These are phyloP conservation scores for Ceratobasidium sp. DNA, from an alignment of 1,284 basidiomycete species.

Conservation along the genomic window DNA sequence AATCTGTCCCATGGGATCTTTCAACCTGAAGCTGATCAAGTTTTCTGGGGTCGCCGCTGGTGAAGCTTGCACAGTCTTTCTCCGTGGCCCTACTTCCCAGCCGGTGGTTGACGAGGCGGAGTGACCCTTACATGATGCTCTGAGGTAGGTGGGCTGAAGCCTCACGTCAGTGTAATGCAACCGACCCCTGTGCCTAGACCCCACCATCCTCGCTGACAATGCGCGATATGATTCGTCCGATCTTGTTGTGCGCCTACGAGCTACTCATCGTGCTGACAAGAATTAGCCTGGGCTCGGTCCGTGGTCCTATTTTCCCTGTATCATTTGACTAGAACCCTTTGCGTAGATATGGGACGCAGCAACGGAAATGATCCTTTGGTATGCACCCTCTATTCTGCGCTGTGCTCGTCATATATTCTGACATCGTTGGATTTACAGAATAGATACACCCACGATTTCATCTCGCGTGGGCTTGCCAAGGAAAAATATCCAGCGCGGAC, in stretches of 20 bases:
- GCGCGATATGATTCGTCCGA: slow-evolving; percentile 98
- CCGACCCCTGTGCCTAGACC: slow-evolving; percentile 63
- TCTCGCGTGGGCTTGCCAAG: neutral
- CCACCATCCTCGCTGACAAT: slow-evolving; percentile 97
- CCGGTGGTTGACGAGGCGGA: slow-evolving; percentile 99
- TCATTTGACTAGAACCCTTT: neutral
- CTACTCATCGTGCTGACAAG: slow-evolving; percentile 94
- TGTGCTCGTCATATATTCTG: slow-evolving; percentile 4
- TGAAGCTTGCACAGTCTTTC: slow-evolving; percentile 98
- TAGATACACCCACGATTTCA: slow-evolving; percentile 57
- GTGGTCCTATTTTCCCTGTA: slow-evolving; percentile 52
- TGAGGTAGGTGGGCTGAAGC: slow-evolving; percentile 72
- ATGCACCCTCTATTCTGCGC: slow-evolving; percentile 40
- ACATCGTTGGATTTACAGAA: slow-evolving; percentile 52
- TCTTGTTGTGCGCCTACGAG: slow-evolving; percentile 89
- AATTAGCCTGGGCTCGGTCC: slow-evolving; percentile 86
- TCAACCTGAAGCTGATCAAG: slow-evolving; percentile 84
- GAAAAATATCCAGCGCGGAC: neutral
- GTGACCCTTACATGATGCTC: slow-evolving; percentile 96
- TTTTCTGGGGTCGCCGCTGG: slow-evolving; percentile 99
- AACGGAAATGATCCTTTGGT: slow-evolving; percentile 96
- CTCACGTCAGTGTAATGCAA: neutral
- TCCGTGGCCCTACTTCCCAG: slow-evolving; percentile 97
- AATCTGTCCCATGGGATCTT: slow-evolving; percentile 23
- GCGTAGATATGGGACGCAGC: slow-evolving; percentile 89